Evolutionary conservation across 2,329 filamentous ascomycete genomes (phyloP), one percentile per base, ranked within the genome.

Genomic region (Dactylellina drechsleri): DNA sequence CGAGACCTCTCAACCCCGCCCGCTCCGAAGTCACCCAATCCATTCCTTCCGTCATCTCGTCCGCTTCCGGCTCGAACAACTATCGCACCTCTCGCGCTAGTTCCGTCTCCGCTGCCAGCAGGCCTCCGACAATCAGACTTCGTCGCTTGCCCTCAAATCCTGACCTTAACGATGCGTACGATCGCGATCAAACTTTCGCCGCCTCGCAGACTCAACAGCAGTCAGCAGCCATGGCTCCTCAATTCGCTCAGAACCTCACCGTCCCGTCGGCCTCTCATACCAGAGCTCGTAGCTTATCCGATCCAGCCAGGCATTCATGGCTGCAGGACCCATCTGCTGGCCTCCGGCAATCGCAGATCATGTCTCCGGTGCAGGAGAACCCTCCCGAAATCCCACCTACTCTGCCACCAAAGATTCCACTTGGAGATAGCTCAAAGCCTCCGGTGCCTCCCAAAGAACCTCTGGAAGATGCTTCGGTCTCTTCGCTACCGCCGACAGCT

Each of bases 241-340:
- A 60, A 41, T 41, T 52, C 28, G 23, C 53, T 41, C 43, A 47
- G 12, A 50, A 68, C 36, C 45, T 75, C 43, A 56, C 53, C 18
- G 58, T 75, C 10, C 71, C 71, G 12, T 40, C 28, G 26, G 23
- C 53, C 13, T 40, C 54, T 41, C 71, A 68, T 47, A 75, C 57
- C 15, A 47, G 71, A 41, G 23, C 71, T 23, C 31, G 71, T 28
- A 68, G 64, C 49, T 7, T 60, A 23, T 75, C 71, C 45, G 71
- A 75, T 23, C 71, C 71, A 6, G 71, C 71, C n/a, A 23, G 71
- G 31, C 71, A 75, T 40, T 75, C 71, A 50, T 75, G 71, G 71
- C 59, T 75, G 16, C 62, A 68, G 12, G 71, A 75, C 49, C 71
- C 71, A 1, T 36, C 31, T 10, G 40, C n/a, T 18, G 16, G 64